Evolutionary conservation across 2,329 filamentous ascomycete species (phyloP), one percentile per base, ranked within the genome.

Genomic region (Nemania bipapillata): DNA sequence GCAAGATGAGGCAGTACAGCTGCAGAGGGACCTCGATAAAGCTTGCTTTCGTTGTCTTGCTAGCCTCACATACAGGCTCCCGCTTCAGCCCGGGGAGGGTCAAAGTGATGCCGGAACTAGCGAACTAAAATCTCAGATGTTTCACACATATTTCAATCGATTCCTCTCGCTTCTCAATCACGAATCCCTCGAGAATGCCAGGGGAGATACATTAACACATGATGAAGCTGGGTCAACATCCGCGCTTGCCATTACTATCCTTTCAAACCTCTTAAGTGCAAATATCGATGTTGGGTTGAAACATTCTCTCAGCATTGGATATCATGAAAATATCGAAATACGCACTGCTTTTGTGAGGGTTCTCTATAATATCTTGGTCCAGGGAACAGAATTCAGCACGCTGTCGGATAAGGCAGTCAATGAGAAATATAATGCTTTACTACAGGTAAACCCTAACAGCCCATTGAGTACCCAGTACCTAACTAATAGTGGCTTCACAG

Each of bases 231-330:
- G 83, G 15, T 85, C 86, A 1, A 86, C 84, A 35, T 85, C 88
- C 4, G 89, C 91, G 69, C 81, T 91, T 35, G 86, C 89, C 4
- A 91, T 92, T 70, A 87, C 85, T 11, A 90, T 91, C 15, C 79
- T 92, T 12, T 91, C 89, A 1, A 92, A 92, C 71, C 83, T 92
- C 1, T 80, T 92, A 7, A 91, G 89, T 74, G 89, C 90, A 2
- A 92, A 92, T 71, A 90, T 92, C 35, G 90, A 92, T 72, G 89
- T 92, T 42, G 90, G 90, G 2, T 79, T 92, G 55, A 91, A 92
- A 75, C 89, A 91, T 75, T 91, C 89, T 1, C 80, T 92, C 15
- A 89, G 87, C 68, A 91, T 92, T 67, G 90, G 90, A 12, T 92
- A 92, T 74, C 89, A 92, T 73, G 89, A 91, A 73, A 90, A 91